A percentile compares a stretch with the other conserved stretches of the same genome.
Conservation (phyloP, 2,329 filamentous ascomycete genomes). For the Endothia cerciana region DNA sequence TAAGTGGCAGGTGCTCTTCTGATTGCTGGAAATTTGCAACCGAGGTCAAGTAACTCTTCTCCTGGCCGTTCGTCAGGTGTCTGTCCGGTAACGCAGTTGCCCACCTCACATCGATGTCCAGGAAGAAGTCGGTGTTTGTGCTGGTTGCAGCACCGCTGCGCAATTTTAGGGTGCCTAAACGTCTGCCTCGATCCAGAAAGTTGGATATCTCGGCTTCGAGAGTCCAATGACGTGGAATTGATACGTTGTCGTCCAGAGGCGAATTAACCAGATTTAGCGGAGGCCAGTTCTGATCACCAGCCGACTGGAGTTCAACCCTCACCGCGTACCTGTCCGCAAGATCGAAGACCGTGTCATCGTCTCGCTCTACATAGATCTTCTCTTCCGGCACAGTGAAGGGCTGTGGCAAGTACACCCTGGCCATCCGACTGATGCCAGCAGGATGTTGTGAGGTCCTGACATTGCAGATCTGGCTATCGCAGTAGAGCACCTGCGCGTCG, state of each 20-base stretch:
- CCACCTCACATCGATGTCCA: slow-evolving; percentile 55
- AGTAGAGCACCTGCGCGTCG: slow-evolving; percentile 51
- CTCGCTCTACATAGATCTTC: slow-evolving; percentile 53
- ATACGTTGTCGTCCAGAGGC: slow-evolving; percentile 34
- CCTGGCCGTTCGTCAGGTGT: slow-evolving; percentile 38
- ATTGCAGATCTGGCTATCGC: slow-evolving; percentile 58
- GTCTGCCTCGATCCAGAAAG: slow-evolving; percentile 45
- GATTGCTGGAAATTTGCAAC: slow-evolving; percentile 48
- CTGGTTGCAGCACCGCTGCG: slow-evolving; percentile 40
- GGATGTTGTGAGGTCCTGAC: slow-evolving; percentile 55
- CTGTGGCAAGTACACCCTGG: slow-evolving; percentile 50
- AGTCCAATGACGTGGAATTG: slow-evolving; percentile 40
- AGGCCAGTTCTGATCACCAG: slow-evolving; percentile 55
- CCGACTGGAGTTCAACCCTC: slow-evolving; percentile 56
- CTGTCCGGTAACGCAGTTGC: slow-evolving; percentile 44
- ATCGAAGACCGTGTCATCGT: slow-evolving; percentile 51
- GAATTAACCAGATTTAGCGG: slow-evolving; percentile 47
- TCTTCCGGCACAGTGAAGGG: slow-evolving; percentile 58
- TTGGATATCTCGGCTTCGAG: slow-evolving; percentile 47
- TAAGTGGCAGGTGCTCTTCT: slow-evolving; percentile 38
- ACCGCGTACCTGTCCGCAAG: slow-evolving; percentile 56
- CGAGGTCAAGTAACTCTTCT: slow-evolving; percentile 49
- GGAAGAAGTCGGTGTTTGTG: slow-evolving; percentile 47
- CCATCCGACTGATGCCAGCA: slow-evolving; percentile 49
- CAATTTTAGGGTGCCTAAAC: slow-evolving; percentile 39